Evolutionary conservation across 331 rosid species (phyloP), one percentile per base, ranked within the genome.

Genomic region (Saraca asoca): DNA sequence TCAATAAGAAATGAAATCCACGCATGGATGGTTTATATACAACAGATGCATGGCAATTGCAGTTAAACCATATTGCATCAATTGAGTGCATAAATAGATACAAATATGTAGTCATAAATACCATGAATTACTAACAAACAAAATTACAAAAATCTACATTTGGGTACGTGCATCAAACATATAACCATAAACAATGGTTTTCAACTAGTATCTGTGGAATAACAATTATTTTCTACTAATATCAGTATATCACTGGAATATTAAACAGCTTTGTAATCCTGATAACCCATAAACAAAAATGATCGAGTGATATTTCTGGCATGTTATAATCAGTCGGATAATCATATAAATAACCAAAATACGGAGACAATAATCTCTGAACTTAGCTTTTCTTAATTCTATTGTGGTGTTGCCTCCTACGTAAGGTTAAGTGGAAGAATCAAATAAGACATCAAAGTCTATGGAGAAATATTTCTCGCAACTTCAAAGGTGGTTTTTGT

Each of bases 1-100:
- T 16, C 11, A 50, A 20, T 44, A 12, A 48, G 43, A 65, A 56
- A 73, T 24, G 41, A 11, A 48, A 64, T 48, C 24, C 43, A 37
- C 7, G 35, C 33, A 54, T 17, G 35, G 35, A 62, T 35, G 10
- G 71, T 45, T 45, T 58, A 62, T 44, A 66, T 13, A 38, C 68
- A 35, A 66, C 71, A 18, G n/a, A 59, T 39, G 42, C 69, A 51
- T 49, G 62, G 24, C 58, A 11, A 37, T 16, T 71, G 64, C 39
- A 58, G 58, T 63, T 51, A 57, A 24, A 68, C 18, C 20, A 60
- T 19, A 10, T n/a, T 20, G 35, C 14, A 48, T 15, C 18, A 34
- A 51, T 39, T 35, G 55, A 38, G 58, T 18, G 57, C 68, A 67
- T n/a, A 16, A 13, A 53, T 62, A 37, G 20, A 54, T 31, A 60